Base-by-base conservation (phyloP, 495 filamentous ascomycete species). In the Mytilinidion resinicola region DNA sequence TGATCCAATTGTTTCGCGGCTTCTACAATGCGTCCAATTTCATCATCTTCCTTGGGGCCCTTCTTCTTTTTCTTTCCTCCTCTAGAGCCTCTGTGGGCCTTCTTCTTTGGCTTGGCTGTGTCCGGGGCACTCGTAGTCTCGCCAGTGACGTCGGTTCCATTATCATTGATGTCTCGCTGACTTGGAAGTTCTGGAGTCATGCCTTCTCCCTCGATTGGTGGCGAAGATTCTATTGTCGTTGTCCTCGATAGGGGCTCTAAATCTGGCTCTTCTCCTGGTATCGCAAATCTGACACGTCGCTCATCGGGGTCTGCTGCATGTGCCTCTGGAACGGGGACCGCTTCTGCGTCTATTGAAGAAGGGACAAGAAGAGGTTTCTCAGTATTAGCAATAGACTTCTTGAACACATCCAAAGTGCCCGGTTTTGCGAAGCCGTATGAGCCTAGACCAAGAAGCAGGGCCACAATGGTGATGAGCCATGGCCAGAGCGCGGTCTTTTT, bases 51-150 rank as follows among this genome's bases (percentile, higher is more conserved):
- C 21, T 82, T 80, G 2, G 61, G 61, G 30, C 69, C 74, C 1
- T 79, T 82, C 48, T 76, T 78, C 51, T 73, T 75, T 59, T 90
- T 89, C 56, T 82, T 82, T 61, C 92, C 91, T 39, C 91, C 93
- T 46, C 93, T 82, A 38, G 84, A 82, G 12, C 93, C 93, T 60
- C 93, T 82, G 48, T 86, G 87, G 1, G 79, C 78, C 68, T 90
- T 93, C 74, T 90, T 93, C 74, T 91, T 91, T 47, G 79, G 78
- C 15, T 76, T 72, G 10, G 78, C 72, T 19, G 72, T 70, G 35
- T 44, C 44, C n/a, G 44, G 38, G 34, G 51, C 37, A 3, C 14
- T 34, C 14, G 34, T 25, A 7, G 47, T 15, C 15, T 53, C 53
- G 9, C 12, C 30, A 34, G 17, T 36, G n/a, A 20, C 4, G 10